Percentiles rank a stretch among this genome's conserved stretches.
These are phyloP conservation scores for Alloteropsis angusta DNA, from an alignment of 202 grass and related monocot species.

Conservation along the genomic window DNA sequence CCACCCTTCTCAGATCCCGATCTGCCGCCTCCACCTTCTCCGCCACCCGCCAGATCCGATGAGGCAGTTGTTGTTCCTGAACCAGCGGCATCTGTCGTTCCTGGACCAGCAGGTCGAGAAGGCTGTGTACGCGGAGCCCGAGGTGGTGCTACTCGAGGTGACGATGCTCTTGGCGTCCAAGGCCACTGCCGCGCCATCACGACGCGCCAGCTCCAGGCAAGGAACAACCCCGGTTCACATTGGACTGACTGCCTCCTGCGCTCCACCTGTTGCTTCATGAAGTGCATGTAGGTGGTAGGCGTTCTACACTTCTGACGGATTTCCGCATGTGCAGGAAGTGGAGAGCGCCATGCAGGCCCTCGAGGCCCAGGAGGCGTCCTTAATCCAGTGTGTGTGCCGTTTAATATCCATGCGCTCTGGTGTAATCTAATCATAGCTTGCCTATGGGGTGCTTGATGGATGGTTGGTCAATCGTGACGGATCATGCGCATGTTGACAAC, in stretches of 20 bases:
- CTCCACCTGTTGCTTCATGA: neutral
- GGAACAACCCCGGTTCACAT: neutral
- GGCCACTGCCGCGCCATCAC: slow-evolving; percentile 60
- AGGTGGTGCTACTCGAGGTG: no score
- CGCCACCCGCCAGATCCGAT: no score
- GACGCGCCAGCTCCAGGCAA: slow-evolving; percentile 64
- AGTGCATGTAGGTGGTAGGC: neutral
- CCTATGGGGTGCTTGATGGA: neutral
- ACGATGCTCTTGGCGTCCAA: slow-evolving; percentile 70
- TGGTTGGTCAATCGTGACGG: neutral
- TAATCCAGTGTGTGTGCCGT: slow-evolving; percentile 55
- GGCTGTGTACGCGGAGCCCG: no score
- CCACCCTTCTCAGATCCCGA: no score
- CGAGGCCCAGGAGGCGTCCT: slow-evolving; percentile 47
- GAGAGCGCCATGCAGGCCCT: slow-evolving; percentile 59
- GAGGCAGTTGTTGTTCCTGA: no score
- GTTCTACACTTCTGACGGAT: neutral
- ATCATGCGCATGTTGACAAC: no score
- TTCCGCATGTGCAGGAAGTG: slow-evolving; percentile 44
- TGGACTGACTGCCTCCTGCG: neutral
- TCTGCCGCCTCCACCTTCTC: no score
- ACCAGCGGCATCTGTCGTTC: no score
- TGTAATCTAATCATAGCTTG: neutral
- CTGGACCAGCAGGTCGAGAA: no score
- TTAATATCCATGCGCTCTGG: neutral